A percentile compares a stretch with the other conserved stretches of the same genome.
Conservation (phyloP, 768 basidiomycete species). For the Boletales sp. region DNA sequence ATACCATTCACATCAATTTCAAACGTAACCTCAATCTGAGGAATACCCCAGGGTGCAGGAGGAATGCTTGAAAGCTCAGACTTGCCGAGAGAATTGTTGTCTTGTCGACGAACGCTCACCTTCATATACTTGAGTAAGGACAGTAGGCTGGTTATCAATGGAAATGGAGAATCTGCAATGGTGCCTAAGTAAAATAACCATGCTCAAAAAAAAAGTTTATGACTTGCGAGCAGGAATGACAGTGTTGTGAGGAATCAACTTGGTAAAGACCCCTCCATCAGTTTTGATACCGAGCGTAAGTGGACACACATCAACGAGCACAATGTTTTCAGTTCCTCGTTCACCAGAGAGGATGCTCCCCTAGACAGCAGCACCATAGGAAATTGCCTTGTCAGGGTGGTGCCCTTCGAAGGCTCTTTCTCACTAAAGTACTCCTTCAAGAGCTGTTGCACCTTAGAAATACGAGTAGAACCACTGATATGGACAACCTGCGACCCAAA, state of each 20-base stretch:
- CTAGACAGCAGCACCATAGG: constrained; percentile 98
- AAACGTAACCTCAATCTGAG: constrained; percentile 96
- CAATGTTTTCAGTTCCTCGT: constrained; percentile 83
- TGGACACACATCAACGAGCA: constrained; percentile 95
- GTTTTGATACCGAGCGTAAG: constrained; percentile 99
- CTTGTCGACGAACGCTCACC: constrained; percentile 97
- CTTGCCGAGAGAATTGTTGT: constrained; percentile 97
- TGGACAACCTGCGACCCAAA: constrained; percentile 60
- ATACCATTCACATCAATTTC: constrained; percentile 96
- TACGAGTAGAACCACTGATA: constrained; percentile 98
- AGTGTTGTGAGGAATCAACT: constrained; percentile 96
- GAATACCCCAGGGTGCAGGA: constrained; percentile 93
- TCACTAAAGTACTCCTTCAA: constrained; percentile 96
- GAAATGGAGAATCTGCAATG: constrained; percentile 65
- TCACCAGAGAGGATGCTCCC: constrained; percentile 97
- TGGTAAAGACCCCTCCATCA: constrained; percentile 96
- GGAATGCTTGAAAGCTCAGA: constrained; percentile 93
- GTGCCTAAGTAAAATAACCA: background rate
- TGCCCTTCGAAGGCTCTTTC: constrained; percentile 96
- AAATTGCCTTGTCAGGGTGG: constrained; percentile 99
- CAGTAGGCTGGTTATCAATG: constrained; percentile 90
- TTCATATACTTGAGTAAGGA: constrained; percentile 96
- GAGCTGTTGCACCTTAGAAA: constrained; percentile 98
- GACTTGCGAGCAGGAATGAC: constrained; percentile 97
- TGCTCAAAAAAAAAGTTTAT: constrained; percentile 55